Evolutionary conservation across 2,329 filamentous ascomycete species (phyloP), one percentile per base, ranked within the genome.

Genomic region (Blastomyces parvus): DNA sequence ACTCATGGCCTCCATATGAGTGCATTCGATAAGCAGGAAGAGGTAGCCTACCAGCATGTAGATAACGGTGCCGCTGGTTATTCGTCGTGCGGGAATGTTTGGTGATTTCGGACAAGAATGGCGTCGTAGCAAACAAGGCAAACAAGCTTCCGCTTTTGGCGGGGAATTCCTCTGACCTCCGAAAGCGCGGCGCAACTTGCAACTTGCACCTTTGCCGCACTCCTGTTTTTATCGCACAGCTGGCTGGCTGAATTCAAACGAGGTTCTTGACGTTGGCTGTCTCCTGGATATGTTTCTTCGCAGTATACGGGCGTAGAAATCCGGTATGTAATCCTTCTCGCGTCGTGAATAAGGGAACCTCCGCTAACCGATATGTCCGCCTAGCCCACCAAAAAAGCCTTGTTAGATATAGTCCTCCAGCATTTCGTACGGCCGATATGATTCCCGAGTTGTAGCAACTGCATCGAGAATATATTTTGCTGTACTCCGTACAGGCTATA

Each of bases 1-100:
- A 70, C 70, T 70, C 74, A 77, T 77, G 66, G 69, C 40, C 58
- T 63, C 64, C 62, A 66, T 66, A 55, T 50, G 58, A 64, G 55
- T 42, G 46, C 62, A 46, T 59, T 60, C 40, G 59, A 11, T 58
- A 25, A 36, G 36, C 22, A 53, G 17, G n/a, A 22, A 27, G 22
- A 61, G 30, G 30, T 0, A 22, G 11, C 17, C 53, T 56, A 38
- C 53, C n/a, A 36, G 42, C 17, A 61, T 17, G 17, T 53, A 19
- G 59, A 44, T 40, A 30, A 11, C 44, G 55, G 27, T 44, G 11
- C n/a, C 42, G 27, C 8, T 33, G 30, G 33, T 19, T 27, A n/a
- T 40, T 40, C n/a, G 9, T 25, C 22, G 9, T 57, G 33, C 36
- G 36, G 55, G n/a, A 14, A 25, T 19, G 8, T 52, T 19, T 56